Evolutionary conservation across 345 rosid species (phyloP), one percentile per base, ranked within the genome.

Genomic region (Citrus reticulata): DNA sequence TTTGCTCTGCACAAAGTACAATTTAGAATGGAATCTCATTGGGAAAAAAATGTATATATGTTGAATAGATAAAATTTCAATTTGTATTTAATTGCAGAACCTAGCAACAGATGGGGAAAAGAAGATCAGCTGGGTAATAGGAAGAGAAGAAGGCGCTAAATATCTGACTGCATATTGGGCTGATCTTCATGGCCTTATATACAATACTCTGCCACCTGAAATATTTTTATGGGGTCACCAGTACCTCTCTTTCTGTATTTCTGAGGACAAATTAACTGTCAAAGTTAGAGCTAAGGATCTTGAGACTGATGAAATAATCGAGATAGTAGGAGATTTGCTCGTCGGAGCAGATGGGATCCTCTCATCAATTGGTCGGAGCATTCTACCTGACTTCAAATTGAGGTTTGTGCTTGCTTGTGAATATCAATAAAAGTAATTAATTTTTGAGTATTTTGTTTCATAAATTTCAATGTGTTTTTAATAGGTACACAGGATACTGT

Each of bases 271-370:
- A 64, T 29, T 82, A 17, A 75, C 59, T 13, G 90, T 94, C 30
- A 78, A 76, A 64, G 90, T 93, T 68, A 81, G 86, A 70, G 77
- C 92, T 71, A 85, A 83, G 83, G 84, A 82, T 29, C 82, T 86
- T 32, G 80, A 63, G 64, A 89, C 85, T 19, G 79, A 84, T 42
- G 85, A 85, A 68, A 84, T 80, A 20, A 39, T 88, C 42, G 93
- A 93, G 71, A 81, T 93, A 17, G 60, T 55, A 60, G 95, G 89
- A 75, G 82, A 92, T 78, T 86, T 90, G 79, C 95, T 93, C 0
- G 81, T 93, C 68, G 96, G 93, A 46, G 97, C 93, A 1, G 97
- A 95, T 79, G 93, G 97, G 16, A 89, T 90, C 62, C 86, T 84
- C 34, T 93, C 95, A 79, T 86, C 82, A 20, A 89, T 93, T 79